A percentile compares a stretch with the other conserved stretches of the same genome.
Conservation (phyloP, 2,329 filamentous ascomycete species). For the Fusarium chlamydosporum region DNA sequence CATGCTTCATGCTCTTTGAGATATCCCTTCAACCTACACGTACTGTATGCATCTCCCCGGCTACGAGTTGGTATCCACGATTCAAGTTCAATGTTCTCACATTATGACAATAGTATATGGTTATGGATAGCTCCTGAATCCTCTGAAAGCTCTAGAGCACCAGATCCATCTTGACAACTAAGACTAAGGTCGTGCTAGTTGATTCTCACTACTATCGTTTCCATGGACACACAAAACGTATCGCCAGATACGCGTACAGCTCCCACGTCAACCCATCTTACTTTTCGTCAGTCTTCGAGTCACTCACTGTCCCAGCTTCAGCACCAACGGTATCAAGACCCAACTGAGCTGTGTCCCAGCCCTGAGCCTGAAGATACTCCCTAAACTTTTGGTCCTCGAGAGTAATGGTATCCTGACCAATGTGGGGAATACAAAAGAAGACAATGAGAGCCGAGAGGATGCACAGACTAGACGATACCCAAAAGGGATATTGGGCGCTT, state of each 20-base stretch:
- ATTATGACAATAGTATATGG: too few species aligned
- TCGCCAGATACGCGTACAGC: background rate
- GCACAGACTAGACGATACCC: constrained; percentile 82
- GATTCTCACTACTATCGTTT: too few species aligned
- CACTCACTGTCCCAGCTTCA: constrained; percentile 22
- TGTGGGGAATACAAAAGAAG: constrained; percentile 78
- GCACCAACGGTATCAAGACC: constrained; percentile 57
- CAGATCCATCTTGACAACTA: too few species aligned
- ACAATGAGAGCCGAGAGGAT: constrained; percentile 75
- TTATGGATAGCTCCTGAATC: too few species aligned
- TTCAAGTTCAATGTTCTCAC: too few species aligned
- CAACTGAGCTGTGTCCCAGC: constrained; percentile 78
- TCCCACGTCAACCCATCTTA: background rate
- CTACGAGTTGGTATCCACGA: too few species aligned
- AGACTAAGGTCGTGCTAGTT: too few species aligned
- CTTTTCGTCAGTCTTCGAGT: constrained; percentile 33
- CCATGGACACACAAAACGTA: background rate
- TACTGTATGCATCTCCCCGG: too few species aligned
- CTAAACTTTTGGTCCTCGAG: constrained; percentile 83
- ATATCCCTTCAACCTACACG: too few species aligned
- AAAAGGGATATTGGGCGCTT: constrained; percentile 89
- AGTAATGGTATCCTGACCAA: constrained; percentile 88
- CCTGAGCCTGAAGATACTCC: constrained; percentile 77
- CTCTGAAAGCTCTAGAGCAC: too few species aligned
- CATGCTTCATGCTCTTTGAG: background rate